Conservation (phyloP, 805 yeast genomes). For the Yamadazyma sp. region DNA sequence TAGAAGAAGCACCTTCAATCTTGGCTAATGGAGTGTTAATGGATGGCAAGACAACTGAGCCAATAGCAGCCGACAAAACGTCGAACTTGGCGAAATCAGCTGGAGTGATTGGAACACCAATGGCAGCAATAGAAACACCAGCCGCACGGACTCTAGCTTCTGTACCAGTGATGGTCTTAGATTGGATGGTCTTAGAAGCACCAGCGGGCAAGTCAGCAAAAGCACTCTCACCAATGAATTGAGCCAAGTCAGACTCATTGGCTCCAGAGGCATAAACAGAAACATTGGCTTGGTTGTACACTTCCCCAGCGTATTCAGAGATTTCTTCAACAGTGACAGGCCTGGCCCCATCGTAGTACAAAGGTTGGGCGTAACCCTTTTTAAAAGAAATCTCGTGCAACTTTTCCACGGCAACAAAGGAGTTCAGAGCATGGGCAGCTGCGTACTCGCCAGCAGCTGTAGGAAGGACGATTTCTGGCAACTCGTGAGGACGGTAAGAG, state of each 20-base stretch:
- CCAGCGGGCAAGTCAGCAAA: conserved; percentile 66
- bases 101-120: conserved; percentile 76
- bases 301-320: conserved; percentile 61
- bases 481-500: conserved; percentile 79
- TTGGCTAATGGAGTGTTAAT: conserved; percentile 50
- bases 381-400: conserved; percentile 82
- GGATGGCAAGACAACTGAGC: conserved; percentile 57
- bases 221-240: conserved; percentile 65
- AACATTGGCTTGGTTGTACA: conserved; percentile 69
- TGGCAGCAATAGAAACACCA: conserved; percentile 69
- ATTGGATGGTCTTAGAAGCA: conserved; percentile 42
- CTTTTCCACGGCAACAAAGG: conserved; percentile 67
- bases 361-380: conserved; percentile 82
- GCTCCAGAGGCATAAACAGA: conserved; percentile 75
- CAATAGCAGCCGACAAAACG: conserved; percentile 68
- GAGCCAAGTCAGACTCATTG: conserved; percentile 63
- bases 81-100: conserved; percentile 66
- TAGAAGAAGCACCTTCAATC: conserved; percentile 49
- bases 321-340: conserved; percentile 61
- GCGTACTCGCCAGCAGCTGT: conserved; percentile 64
- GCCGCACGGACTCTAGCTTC: conserved; percentile 63
- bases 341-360: conserved; percentile 67
- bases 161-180: conserved; percentile 58
- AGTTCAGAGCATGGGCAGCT: conserved; percentile 51
- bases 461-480: conserved; percentile 78